Evolutionary conservation across 2,329 filamentous ascomycete genomes (phyloP), one percentile per base, ranked within the genome.

Genomic region (Diplodia mutila): DNA sequence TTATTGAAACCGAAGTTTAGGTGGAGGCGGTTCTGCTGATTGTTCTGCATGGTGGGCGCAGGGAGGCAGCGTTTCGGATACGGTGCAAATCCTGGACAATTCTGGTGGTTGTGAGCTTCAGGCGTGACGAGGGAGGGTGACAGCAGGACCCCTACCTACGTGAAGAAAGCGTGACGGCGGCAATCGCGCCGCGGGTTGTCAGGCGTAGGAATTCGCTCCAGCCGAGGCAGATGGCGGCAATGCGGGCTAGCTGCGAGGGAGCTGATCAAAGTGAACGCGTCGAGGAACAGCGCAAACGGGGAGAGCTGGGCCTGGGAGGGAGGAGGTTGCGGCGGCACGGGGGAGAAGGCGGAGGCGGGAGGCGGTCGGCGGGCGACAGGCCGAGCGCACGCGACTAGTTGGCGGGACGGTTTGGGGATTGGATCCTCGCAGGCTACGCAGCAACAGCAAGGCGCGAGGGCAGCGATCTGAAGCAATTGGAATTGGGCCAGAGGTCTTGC

Each of bases 1-100:
- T 76, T 77, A 37, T 63, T 76, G 75, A 83, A 83, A 77, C 81
- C 81, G 76, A 84, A 84, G 78, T 84, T 84, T 71, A 85, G 80
- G 71, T 85, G 82, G 70, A 84, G 80, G 69, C 82, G 81, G 71
- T 84, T 84, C 61, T 71, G 65, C 65, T 67, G 72, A n/a, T 69
- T 69, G 73, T 78, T 76, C 66, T 68, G 66, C 66, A 67, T 67
- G 55, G 55, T 29, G 46, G 55, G 55, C 42, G 59, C 65, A 67
- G 55, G 65, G 54, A 61, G 48, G 55, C 29, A 52, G 65, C 37
- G 54, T 53, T 49, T 59, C 55, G 61, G 48, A n/a, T 61, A 27
- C 64, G 57, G 18, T 57, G 63, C 27, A 25, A 49, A 51, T 59
- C 64, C 53, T 39, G 64, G 64, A 52, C 64, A 52, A 51, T 46